Base-by-base conservation (phyloP, 345 rosid genomes). In the Limnanthes douglasii region DNA sequence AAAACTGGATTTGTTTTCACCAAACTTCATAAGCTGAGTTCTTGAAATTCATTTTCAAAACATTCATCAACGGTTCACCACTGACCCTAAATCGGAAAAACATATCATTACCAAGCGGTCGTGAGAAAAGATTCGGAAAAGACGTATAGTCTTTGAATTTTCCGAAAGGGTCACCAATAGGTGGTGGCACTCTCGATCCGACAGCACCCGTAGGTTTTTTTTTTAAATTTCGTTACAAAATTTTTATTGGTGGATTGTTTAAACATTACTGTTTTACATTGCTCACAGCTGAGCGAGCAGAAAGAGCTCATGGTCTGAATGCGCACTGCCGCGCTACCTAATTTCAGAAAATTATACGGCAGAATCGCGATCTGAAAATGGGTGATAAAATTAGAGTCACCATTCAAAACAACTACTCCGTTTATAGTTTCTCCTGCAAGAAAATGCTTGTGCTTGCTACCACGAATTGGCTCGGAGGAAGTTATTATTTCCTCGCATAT, bases 241-340 rank as follows among this genome's bases (percentile, higher is more conserved):
- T n/a, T n/a, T n/a, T n/a, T n/a, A n/a, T n/a, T n/a, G n/a, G n/a
- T n/a, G n/a, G n/a, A n/a, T 7, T 4, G 15, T 15, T 12, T 25
- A 9, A 33, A n/a, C 1, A 6, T 21, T 13, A 13, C 11, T 34
- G 44, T 7, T 39, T 38, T 54, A 33, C 26, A 24, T 54, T 30
- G n/a, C n/a, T 18, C 14, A 50, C 51, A 70, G 78, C 48, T 70
- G 62, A 70, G 69, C 24, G 66, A 67, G 40, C 79, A 72, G 65
- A 67, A 61, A 29, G 75, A 64, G 46, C 67, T 72, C 5, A 64
- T 68, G 1, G 75, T 68, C 5, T 72, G 75, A 75, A 72, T 72
- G 80, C 66, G 75, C 1, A 72, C 80, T 2, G 80, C 80, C 2
- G 72, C 80, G 4, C 46, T 72, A 30, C 69, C 80, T n/a, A 68